Conservation (phyloP, 768 basidiomycete genomes). For the Mycena metata region DNA sequence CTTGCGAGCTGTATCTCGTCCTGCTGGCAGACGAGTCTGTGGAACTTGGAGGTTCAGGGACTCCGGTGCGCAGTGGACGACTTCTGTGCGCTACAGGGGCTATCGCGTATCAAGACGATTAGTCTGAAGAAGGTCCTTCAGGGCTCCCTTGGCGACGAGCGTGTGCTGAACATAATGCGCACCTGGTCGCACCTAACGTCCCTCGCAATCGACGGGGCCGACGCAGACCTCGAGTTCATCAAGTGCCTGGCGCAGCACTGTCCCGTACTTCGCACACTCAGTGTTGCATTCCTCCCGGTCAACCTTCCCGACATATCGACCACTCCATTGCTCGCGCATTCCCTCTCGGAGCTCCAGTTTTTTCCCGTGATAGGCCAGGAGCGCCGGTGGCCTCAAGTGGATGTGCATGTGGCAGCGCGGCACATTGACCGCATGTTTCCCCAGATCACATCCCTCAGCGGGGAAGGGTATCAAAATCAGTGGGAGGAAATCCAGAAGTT, state of each 20-base stretch:
- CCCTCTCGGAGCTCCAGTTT: background rate
- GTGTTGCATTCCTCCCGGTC: background rate
- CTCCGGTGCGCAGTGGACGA: background rate
- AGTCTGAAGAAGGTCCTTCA: background rate
- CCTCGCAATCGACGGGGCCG: background rate
- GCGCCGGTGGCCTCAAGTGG: background rate
- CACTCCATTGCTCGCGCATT: background rate
- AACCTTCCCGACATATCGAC: background rate
- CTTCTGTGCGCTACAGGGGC: background rate
- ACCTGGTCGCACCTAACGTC: background rate
- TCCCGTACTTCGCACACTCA: background rate
- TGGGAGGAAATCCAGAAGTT: slow-evolving; percentile 12
- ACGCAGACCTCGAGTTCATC: slow-evolving; percentile 6
- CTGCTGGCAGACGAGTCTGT: background rate
- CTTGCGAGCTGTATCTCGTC: background rate
- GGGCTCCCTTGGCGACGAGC: slow-evolving; percentile 4
- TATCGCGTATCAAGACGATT: background rate
- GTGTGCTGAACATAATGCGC: background rate
- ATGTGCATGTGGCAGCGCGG: slow-evolving; percentile 7
- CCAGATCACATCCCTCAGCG: background rate
- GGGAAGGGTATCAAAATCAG: background rate
- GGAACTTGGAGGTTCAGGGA: background rate
- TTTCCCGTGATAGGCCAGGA: background rate
- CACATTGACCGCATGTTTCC: slow-evolving; percentile 19
- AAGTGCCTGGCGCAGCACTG: slow-evolving; percentile 13